A percentile compares a stretch with the other conserved stretches of the same genome.
Conservation (phyloP, 139 green algal genomes). For the Desmodesmus armatus region DNA sequence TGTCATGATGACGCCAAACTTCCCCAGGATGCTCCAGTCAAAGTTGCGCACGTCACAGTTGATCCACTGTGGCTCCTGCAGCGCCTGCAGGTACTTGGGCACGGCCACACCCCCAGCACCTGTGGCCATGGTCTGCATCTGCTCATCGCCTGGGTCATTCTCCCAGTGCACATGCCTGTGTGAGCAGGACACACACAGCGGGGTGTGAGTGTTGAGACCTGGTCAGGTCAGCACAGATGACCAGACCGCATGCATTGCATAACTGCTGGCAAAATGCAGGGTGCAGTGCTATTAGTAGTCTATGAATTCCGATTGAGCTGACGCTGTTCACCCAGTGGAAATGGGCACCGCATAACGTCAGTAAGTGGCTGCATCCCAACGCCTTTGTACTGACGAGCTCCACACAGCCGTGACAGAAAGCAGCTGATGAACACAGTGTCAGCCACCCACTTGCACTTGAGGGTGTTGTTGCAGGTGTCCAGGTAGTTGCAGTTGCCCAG, state of each 20-base stretch:
- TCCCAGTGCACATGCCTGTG: conserved; percentile 87
- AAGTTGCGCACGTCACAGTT: conserved; percentile 87
- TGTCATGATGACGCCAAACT: conserved; percentile 93
- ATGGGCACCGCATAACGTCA: too few species aligned
- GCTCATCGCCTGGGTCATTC: conserved; percentile 69
- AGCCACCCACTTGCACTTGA: conserved; percentile 65
- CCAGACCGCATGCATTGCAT: too few species aligned
- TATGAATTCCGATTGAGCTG: too few species aligned
- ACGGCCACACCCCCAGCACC: not conserved
- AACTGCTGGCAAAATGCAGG: too few species aligned
- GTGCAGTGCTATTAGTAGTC: too few species aligned
- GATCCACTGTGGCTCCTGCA: conserved; percentile 84
- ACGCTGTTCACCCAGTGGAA: too few species aligned
- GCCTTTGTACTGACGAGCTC: too few species aligned
- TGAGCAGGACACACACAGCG: conserved; percentile 55
- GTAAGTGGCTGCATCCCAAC: too few species aligned
- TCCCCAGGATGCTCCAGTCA: conserved; percentile 81
- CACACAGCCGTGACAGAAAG: not conserved
- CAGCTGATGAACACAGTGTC: not conserved
- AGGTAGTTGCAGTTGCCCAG: conserved; percentile 91
- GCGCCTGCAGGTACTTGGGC: conserved; percentile 56
- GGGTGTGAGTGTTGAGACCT: too few species aligned
- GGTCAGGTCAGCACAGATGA: too few species aligned
- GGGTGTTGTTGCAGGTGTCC: conserved; percentile 85
- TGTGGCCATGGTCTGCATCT: not conserved